Evolutionary conservation across 2,329 filamentous ascomycete species (phyloP), one percentile per base, ranked within the genome.

Genomic region (Talaromyces marneffei): DNA sequence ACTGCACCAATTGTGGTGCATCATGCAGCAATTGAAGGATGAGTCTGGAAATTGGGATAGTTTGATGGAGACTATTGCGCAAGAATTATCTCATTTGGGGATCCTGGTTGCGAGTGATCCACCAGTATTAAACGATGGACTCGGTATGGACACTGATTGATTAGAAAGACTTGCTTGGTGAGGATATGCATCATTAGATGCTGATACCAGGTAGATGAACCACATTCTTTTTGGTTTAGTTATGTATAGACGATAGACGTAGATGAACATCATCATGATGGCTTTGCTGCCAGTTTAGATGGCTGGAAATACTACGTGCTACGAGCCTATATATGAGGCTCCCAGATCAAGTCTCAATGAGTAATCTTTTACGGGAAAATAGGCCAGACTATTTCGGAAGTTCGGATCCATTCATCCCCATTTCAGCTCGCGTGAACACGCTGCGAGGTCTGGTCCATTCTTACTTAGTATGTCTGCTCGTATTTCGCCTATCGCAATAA

Each of bases 11-110:
- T 18, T 54, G 20, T 37, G 33, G 50, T 54, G 29, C 18, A 54
- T 37, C 23, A 54, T 54, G 50, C 50, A 54, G 20, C 29, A 54
- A 35, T 37, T 54, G 29, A 54, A 54, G 12, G 50, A 54, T 54
- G 50, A 35, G 18, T 35, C 29, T 6, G 50, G 50, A 7, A 23
- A 33, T 29, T 54, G 50, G 78, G 44, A 59, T 23, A 35, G 18
- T 48, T 29, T 48, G 44, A 48, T 48, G 44, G 44, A 48, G 16
- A 48, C 25, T 18, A 48, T 48, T 18, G 44, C 44, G 7, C 14
- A 25, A n/a, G 44, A 48, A 16, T 29, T 48, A 48, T 48, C 44
- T n/a, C 44, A 48, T 48, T 10, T 48, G 44, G 44, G 44, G 8
- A 48, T 48, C 8, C 16, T 48, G 25, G 44, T 48, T n/a, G 44